Conservation (phyloP, 768 basidiomycete genomes). For the Xanthoconium stramineum region DNA sequence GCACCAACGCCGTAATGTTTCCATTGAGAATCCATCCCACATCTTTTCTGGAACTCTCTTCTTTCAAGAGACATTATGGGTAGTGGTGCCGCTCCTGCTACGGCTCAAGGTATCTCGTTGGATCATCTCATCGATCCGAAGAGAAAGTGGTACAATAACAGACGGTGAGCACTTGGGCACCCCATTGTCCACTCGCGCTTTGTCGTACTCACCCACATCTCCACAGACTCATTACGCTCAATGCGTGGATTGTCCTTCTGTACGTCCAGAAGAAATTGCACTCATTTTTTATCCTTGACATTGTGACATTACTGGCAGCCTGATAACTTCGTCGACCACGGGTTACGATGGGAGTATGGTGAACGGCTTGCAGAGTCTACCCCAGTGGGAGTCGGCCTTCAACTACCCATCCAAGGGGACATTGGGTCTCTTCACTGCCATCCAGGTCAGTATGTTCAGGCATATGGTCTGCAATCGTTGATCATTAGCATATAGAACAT, state of each 20-base stretch:
- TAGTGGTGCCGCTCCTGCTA: constrained; percentile 30
- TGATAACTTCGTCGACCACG: constrained; percentile 73
- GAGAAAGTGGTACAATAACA: constrained; percentile 76
- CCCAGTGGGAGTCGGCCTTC: constrained; percentile 66
- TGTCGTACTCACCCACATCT: background rate
- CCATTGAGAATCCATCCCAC: too few species aligned
- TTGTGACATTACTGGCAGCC: constrained; percentile 31
- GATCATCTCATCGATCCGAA: constrained; percentile 58
- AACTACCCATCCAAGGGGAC: constrained; percentile 50
- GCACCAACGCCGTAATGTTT: background rate
- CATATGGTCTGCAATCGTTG: background rate
- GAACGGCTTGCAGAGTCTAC: constrained; percentile 72
- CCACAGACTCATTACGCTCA: constrained; percentile 54
- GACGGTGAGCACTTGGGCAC: constrained; percentile 40
- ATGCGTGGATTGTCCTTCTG: constrained; percentile 70
- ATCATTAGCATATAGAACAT: constrained; percentile 48
- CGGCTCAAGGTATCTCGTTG: constrained; percentile 37
- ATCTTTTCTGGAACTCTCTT: background rate
- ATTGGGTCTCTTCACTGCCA: constrained; percentile 68
- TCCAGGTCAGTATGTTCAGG: constrained; percentile 45
- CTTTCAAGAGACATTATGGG: constrained; percentile 35
- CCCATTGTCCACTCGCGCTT: background rate
- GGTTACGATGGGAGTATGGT: constrained; percentile 78
- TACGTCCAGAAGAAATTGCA: constrained; percentile 29
- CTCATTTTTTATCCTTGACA: background rate